Evolutionary conservation across 768 basidiomycete species (phyloP).

Genomic region (Strobilomyces confusus): DNA sequence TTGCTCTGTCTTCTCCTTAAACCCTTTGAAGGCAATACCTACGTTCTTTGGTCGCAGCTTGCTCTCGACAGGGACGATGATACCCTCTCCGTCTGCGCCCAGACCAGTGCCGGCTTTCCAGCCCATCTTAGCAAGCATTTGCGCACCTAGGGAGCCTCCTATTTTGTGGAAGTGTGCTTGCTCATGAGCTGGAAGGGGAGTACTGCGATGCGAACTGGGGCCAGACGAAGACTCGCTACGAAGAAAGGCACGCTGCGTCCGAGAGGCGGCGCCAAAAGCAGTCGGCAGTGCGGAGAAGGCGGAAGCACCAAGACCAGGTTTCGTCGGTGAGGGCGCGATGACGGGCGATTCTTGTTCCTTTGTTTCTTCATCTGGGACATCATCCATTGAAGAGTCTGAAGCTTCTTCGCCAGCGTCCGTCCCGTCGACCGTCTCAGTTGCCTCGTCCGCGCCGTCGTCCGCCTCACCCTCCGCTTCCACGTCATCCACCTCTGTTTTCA

Average conservation of each 20-base stretch:
- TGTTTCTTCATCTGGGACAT: conserved; percentile 35
- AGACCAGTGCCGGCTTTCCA: conserved; percentile 85
- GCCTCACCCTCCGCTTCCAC: conserved; percentile 33
- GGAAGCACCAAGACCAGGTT: conserved; percentile 23
- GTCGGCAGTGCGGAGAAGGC: conserved; percentile 30
- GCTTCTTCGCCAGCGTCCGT: conserved; percentile 33
- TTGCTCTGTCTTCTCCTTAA: conserved; percentile 85
- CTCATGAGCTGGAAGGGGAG: conserved; percentile 60
- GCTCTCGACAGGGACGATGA: conserved; percentile 82
- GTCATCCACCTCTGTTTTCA: conserved; percentile 41
- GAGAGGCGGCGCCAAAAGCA: conserved; percentile 36
- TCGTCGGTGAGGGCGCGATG: conserved; percentile 22
- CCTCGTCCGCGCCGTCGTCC: conserved; percentile 36
- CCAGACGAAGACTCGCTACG: conserved; percentile 44
- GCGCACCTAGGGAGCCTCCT: conserved; percentile 74
- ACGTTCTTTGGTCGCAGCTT: conserved; percentile 81
- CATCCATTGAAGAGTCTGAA: conserved; percentile 33
- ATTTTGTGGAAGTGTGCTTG: conserved; percentile 81
- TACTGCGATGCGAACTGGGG: conserved; percentile 39
- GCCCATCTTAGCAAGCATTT: conserved; percentile 92
- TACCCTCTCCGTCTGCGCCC: conserved; percentile 72
- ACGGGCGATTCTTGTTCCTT: conserved; percentile 27
- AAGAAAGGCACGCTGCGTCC: conserved; percentile 49
- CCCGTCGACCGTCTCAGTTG: conserved; percentile 31
- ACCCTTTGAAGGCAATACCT: conserved; percentile 85